Evolutionary conservation across 768 basidiomycete genomes (phyloP), one percentile per base, ranked within the genome.

Genomic region (Cystoderma amianthinum): DNA sequence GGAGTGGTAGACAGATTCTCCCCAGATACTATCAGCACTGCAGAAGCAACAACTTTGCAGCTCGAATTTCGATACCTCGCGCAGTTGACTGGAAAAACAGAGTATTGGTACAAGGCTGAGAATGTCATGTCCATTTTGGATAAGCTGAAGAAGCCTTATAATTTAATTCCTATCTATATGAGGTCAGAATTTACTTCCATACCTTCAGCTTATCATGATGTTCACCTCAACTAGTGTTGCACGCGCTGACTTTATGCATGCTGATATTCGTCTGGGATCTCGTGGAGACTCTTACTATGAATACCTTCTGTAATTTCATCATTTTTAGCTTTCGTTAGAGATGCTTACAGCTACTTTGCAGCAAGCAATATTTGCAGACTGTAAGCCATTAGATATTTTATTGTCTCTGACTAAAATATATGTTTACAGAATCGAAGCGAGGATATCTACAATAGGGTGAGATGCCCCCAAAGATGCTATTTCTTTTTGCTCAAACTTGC

Each of bases 281-380:
- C 67, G 85, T 18, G 87, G 81, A 32, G 87, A 90, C 56, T 85
- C 82, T 2, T 89, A 83, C 60, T 90, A 88, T 53, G 87, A 87
- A 53, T 84, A 85, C 49, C 57, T 83, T 10, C 51, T 84, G 77
- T 78, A 32, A 61, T 77, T 59, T 32, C 19, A 2, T 16, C 13
- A 23, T 17, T n/a, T 18, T 37, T 16, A 17, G n/a, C 13, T 7
- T 36, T 18, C 11, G 39, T 37, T 32, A 12, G n/a, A 38, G 13
- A 28, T 23, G n/a, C 12, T 48, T 13, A 12, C 35, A 41, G 18
- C 9, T 17, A 9, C n/a, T 36, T 36, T 6, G 16, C 10, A 58
- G 68, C 37, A 81, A 80, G 51, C 78, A 82, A 54, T 82, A 70
- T 49, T 54, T 84, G 1, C 82, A 84, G 52, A 84, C 82, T n/a